A percentile compares a stretch with the other conserved stretches of the same genome.
Conservation (phyloP, 768 basidiomycete genomes). For the Zangia roseola region DNA sequence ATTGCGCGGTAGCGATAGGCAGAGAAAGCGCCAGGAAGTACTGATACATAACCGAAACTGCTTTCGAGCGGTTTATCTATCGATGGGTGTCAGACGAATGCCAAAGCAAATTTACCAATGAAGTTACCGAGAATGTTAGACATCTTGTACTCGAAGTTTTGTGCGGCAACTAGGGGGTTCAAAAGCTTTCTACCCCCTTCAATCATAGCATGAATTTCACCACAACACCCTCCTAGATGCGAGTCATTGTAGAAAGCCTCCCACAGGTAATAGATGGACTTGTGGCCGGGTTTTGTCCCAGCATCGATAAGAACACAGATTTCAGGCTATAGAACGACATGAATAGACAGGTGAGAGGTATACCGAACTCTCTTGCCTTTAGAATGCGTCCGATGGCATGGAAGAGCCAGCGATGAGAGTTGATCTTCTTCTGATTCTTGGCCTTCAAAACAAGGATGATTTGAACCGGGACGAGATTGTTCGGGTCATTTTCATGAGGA, state of each 20-base stretch:
- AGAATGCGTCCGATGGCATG: conserved; percentile 86
- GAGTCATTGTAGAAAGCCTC: conserved; percentile 84
- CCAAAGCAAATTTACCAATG: not conserved
- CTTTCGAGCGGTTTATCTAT: conserved; percentile 92
- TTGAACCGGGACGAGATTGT: conserved; percentile 91
- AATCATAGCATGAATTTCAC: conserved; percentile 97
- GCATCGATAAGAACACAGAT: conserved; percentile 92
- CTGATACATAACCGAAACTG: conserved; percentile 93
- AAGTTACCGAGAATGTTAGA: conserved; percentile 84
- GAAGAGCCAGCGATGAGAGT: conserved; percentile 94
- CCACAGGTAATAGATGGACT: conserved; percentile 95
- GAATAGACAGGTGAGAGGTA: conserved; percentile 1
- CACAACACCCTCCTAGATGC: conserved; percentile 84
- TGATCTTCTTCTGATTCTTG: conserved; percentile 95
- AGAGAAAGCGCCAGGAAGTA: conserved; percentile 94
- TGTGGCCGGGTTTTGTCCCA: conserved; percentile 95
- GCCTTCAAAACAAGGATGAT: conserved; percentile 91
- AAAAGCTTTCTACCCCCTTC: conserved; percentile 88
- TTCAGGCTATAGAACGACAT: conserved; percentile 60
- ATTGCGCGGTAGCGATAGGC: conserved; percentile 95
- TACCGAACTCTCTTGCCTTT: conserved; percentile 44
- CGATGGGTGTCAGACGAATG: conserved; percentile 7
- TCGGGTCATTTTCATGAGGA: conserved; percentile 85
- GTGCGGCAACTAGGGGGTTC: conserved; percentile 90
- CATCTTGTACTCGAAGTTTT: conserved; percentile 99